phyloP scores from a whole-genome alignment of 805 yeast species.

The Kluyveromyces lactis region DNA sequence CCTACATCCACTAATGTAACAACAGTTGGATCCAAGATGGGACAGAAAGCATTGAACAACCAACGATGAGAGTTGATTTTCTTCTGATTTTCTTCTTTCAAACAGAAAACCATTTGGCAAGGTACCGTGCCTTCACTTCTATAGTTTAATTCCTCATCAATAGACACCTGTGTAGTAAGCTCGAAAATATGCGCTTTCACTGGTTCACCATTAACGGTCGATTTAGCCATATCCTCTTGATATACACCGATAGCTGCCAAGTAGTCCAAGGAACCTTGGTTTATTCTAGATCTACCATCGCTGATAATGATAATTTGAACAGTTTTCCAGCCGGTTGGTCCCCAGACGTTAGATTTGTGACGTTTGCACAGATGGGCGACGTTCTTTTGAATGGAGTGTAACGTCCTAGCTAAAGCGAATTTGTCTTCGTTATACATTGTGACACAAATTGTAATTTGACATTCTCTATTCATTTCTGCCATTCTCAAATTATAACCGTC shows the following conservation, averaged over 20 bases:
- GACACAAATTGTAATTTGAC: constrained; percentile 83
- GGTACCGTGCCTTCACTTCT: constrained; percentile 90
- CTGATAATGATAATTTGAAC: constrained; percentile 85
- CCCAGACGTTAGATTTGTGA: constrained; percentile 83
- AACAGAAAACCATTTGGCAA: constrained; percentile 85
- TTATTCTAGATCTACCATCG: constrained; percentile 89
- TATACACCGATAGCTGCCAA: constrained; percentile 93
- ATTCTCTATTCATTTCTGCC: constrained; percentile 79
- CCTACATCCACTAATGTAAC: constrained; percentile 93
- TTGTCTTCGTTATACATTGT: constrained; percentile 98
- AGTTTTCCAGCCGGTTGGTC: constrained; percentile 94
- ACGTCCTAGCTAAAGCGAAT: constrained; percentile 77
- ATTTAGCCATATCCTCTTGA: constrained; percentile 96
- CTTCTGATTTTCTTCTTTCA: constrained; percentile 86
- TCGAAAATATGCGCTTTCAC: constrained; percentile 94
- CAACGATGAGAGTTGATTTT: constrained; percentile 97
- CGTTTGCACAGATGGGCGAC: constrained; percentile 81
- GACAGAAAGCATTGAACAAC: constrained; percentile 94
- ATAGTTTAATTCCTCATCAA: constrained; percentile 82
- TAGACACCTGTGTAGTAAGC: constrained; percentile 89
- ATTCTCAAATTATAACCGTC: constrained; percentile 84
- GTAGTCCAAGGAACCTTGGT: constrained; percentile 76
- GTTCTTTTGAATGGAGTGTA: constrained; percentile 91
- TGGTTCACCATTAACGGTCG: constrained; percentile 81
- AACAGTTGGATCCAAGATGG: constrained; percentile 84